These are phyloP conservation scores for Pittosporum tobira DNA, from an alignment of 129 eudicot species.

Conservation along the genomic window DNA sequence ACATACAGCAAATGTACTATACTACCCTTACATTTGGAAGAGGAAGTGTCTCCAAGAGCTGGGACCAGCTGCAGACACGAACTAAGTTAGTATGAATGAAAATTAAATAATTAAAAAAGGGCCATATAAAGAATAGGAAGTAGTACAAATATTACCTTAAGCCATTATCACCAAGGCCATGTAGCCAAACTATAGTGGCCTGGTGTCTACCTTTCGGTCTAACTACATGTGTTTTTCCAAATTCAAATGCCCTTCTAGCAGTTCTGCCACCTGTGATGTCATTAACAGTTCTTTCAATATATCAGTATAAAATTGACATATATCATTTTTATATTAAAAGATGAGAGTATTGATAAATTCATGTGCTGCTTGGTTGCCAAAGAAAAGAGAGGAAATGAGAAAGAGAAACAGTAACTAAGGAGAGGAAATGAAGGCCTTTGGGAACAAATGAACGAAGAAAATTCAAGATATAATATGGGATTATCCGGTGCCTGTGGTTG, in stretches of 20 bases:
- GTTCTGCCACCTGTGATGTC: slow-evolving; percentile 42
- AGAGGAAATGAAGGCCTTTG: background rate
- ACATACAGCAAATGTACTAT: background rate
- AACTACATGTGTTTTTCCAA: slow-evolving; percentile 73
- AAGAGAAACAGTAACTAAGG: background rate
- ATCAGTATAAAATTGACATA: too few relatives aligned
- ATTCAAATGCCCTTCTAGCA: slow-evolving; percentile 57
- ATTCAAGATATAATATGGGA: too few relatives aligned
- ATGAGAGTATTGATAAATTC: too few relatives aligned
- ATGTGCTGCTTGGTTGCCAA: too few relatives aligned
- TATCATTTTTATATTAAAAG: too few relatives aligned
- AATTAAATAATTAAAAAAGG: background rate
- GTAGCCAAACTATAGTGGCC: slow-evolving; percentile 88
- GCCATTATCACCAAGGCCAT: slow-evolving; percentile 91
- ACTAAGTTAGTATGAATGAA: slow-evolving; percentile 10
- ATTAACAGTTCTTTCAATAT: slow-evolving; percentile 1
- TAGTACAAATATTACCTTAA: slow-evolving; percentile 37
- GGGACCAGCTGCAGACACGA: slow-evolving; percentile 70
- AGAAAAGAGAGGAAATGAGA: background rate
- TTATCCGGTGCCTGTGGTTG: too few relatives aligned
- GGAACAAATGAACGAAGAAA: too few relatives aligned
- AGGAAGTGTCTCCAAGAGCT: slow-evolving; percentile 89
- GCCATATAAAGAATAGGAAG: slow-evolving; percentile 2
- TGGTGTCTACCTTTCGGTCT: slow-evolving; percentile 90
- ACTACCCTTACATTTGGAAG: slow-evolving; percentile 60